Conservation (phyloP, 148 eudicot species). For the Diospyros kaki region DNA sequence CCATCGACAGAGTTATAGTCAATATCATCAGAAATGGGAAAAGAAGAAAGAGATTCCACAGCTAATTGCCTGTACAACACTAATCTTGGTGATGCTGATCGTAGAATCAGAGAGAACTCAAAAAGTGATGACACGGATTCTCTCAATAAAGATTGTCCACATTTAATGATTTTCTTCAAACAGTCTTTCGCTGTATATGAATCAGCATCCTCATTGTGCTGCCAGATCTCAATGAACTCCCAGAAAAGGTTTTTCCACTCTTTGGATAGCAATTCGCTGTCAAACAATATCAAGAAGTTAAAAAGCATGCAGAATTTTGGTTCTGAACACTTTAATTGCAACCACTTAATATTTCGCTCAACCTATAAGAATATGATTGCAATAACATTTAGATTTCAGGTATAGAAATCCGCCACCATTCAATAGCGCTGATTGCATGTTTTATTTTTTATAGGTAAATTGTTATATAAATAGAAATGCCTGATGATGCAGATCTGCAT, state of each 20-base stretch:
- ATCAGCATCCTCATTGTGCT: constrained; percentile 38
- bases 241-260: constrained; percentile 87
- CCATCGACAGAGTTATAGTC: constrained; percentile 28
- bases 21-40: constrained; percentile 64
- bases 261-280: constrained; percentile 80
- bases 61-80: constrained; percentile 87
- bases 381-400: neutral
- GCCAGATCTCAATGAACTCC: constrained; percentile 87
- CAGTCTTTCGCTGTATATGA: constrained; percentile 67
- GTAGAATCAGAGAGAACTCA: constrained; percentile 82
- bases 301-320: neutral
- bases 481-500: no score
- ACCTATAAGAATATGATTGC: neutral
- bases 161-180: constrained; percentile 51
- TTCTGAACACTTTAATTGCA: neutral
- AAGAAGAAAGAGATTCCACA: constrained; percentile 92
- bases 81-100: constrained; percentile 91
- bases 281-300: constrained; percentile 15
- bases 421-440: neutral
- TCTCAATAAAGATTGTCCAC: constrained; percentile 64
- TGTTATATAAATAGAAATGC: no score
- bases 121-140: constrained; percentile 69
- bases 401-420: neutral
- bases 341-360: neutral
- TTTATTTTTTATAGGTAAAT: no score